These are phyloP conservation scores for Trypanosomatidae sp. DNA, from an alignment of 208 protist species.

Conservation along the genomic window DNA sequence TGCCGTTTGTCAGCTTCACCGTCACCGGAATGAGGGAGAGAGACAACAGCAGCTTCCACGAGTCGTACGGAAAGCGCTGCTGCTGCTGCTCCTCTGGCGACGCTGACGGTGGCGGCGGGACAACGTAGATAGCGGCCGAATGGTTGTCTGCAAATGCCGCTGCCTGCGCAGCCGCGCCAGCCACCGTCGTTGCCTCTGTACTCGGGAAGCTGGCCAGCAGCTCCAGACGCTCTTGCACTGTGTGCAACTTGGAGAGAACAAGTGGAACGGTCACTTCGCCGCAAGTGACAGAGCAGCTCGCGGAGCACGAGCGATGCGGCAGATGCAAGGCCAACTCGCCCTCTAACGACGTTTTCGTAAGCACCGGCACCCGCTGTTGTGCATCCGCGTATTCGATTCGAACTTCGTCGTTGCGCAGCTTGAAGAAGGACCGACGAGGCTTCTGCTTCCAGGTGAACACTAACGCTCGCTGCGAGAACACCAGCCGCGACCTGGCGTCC, in stretches of 20 bases:
- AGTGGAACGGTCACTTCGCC: slow-evolving; percentile 35
- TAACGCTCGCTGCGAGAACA: slow-evolving; percentile 17
- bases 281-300: slow-evolving; percentile 27
- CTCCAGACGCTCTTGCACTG: slow-evolving; percentile 20
- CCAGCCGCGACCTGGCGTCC: slow-evolving; percentile 11
- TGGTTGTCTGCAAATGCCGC: neutral
- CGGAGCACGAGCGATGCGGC: slow-evolving; percentile 23
- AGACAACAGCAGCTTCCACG: slow-evolving; percentile 54
- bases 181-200: neutral
- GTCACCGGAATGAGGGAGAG: slow-evolving; percentile 50
- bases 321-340: slow-evolving; percentile 22
- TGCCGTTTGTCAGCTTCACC: slow-evolving; percentile 34
- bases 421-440: slow-evolving; percentile 18
- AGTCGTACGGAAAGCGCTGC: slow-evolving; percentile 28
- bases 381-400: slow-evolving; percentile 20
- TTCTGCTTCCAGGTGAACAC: slow-evolving; percentile 13
- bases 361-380: slow-evolving; percentile 22
- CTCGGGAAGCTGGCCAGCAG: slow-evolving; percentile 13
- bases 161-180: neutral
- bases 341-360: slow-evolving; percentile 21
- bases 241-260: slow-evolving; percentile 5
- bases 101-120: slow-evolving; percentile 5
- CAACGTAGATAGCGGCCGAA: slow-evolving; percentile 5
- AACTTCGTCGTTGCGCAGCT: slow-evolving; percentile 24
- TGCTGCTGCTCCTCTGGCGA: neutral